These are phyloP conservation scores for Berkeleyomyces rouxiae DNA, from an alignment of 2,329 filamentous ascomycete genomes.

Conservation along the genomic window DNA sequence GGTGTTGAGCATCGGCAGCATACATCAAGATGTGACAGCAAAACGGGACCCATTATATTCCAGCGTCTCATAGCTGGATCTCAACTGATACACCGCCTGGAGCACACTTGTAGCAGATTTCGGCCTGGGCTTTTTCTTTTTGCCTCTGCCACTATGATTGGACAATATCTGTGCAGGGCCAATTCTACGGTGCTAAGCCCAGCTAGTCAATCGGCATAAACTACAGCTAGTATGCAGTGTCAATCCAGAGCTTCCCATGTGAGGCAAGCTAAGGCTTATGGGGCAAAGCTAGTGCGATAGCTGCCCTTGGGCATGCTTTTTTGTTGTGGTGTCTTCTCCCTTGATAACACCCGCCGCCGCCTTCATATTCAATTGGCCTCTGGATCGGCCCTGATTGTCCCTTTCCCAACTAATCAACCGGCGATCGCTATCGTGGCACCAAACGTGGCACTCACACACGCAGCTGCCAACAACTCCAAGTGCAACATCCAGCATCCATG, in stretches of 20 bases:
- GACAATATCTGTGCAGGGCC: no score
- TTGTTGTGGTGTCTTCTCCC: not conserved
- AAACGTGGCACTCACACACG: constrained; percentile 1
- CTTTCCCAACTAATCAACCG: not conserved
- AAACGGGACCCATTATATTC: no score
- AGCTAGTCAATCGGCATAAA: no score
- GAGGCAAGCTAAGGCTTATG: not conserved
- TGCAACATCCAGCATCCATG: not conserved
- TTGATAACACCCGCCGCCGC: not conserved
- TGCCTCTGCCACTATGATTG: no score
- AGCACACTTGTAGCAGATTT: no score
- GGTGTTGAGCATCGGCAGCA: no score
- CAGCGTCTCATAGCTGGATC: no score
- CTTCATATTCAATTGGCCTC: not conserved
- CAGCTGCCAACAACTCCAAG: not conserved
- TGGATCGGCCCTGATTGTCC: not conserved
- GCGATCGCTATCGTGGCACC: not conserved
- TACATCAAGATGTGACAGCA: no score
- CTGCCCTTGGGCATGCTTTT: not conserved
- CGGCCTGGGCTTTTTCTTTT: no score
- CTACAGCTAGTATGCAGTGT: no score
- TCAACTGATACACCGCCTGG: no score
- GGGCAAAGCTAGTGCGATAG: not conserved
- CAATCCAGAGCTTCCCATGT: not conserved
- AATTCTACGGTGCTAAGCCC: no score